These are phyloP conservation scores for Melaleuca quinquenervia DNA, from an alignment of 345 rosid genomes.

Conservation along the genomic window DNA sequence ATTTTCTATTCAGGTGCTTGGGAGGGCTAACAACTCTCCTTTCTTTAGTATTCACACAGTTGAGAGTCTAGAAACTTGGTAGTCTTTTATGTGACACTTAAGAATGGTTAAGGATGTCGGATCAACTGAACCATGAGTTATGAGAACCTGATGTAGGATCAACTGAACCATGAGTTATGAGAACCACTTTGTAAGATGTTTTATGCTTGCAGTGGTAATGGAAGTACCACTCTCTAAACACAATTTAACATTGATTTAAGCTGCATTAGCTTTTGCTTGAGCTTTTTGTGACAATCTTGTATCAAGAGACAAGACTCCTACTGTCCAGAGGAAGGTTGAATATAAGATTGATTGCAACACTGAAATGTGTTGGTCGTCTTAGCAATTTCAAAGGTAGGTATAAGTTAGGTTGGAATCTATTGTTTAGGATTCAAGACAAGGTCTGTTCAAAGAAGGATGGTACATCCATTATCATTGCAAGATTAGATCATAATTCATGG, in stretches of 20 bases:
- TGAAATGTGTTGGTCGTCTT: slow-evolving; percentile 7
- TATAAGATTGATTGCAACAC: slow-evolving; percentile 8
- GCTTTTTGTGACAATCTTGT: background rate
- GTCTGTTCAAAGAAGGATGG: slow-evolving; percentile 10
- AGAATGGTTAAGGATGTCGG: background rate
- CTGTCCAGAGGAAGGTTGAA: background rate
- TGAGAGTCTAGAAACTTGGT: background rate
- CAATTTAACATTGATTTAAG: background rate
- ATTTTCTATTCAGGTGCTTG: background rate
- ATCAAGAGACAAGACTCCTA: background rate
- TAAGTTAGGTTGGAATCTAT: slow-evolving; percentile 1
- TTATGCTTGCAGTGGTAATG: background rate
- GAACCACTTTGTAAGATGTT: background rate
- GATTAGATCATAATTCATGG: slow-evolving; percentile 22
- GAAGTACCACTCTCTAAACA: background rate
- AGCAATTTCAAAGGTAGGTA: slow-evolving; percentile 27
- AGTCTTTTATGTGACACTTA: background rate
- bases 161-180: background rate
- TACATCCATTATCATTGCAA: slow-evolving; percentile 15
- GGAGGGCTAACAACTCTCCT: background rate
- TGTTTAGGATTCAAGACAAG: background rate
- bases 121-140: background rate
- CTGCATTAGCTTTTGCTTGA: background rate
- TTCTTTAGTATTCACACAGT: background rate
- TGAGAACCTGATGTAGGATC: background rate